These are phyloP conservation scores for Dactylellina leptospora DNA, from an alignment of 2,329 filamentous ascomycete genomes.

Conservation along the genomic window DNA sequence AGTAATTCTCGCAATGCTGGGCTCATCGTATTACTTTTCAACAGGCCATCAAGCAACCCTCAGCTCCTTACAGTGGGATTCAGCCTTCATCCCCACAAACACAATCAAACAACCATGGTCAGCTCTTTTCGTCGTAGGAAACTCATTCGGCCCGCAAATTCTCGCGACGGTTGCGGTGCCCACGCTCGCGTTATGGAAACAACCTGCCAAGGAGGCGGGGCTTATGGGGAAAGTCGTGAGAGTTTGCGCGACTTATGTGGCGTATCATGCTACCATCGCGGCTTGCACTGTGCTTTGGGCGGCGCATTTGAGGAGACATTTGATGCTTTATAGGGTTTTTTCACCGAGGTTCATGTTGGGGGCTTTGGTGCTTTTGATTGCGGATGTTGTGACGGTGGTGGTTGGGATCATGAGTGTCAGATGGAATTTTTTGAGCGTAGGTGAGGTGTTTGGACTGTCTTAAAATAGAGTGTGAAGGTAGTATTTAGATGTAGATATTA, in stretches of 20 bases:
- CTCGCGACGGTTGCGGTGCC: slow-evolving; percentile 81
- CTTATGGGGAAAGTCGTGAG: slow-evolving; percentile 76
- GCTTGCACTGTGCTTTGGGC: slow-evolving; percentile 91
- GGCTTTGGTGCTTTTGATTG: slow-evolving; percentile 73
- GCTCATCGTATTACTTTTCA: slow-evolving; percentile 95
- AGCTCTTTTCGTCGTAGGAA: slow-evolving; percentile 80
- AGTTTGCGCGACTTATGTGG: slow-evolving; percentile 76
- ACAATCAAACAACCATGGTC: slow-evolving; percentile 88
- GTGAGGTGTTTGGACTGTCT: slow-evolving; percentile 90
- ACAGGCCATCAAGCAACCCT: slow-evolving; percentile 93
- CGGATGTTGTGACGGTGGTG: slow-evolving; percentile 68
- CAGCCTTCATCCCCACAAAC: slow-evolving; percentile 82
- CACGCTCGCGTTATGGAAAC: slow-evolving; percentile 87
- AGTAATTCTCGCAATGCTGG: slow-evolving; percentile 83
- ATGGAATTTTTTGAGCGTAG: slow-evolving; percentile 78
- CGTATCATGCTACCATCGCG: slow-evolving; percentile 83
- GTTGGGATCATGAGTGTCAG: slow-evolving; percentile 78
- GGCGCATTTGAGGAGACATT: slow-evolving; percentile 82
- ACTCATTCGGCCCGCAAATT: slow-evolving; percentile 89
- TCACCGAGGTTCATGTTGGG: slow-evolving; percentile 89
- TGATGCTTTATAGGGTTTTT: slow-evolving; percentile 97
- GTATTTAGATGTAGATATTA: neutral
- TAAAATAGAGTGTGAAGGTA: slow-evolving; percentile 57
- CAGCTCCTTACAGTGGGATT: slow-evolving; percentile 92
- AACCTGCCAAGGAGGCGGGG: slow-evolving; percentile 72